Percentiles rank a stretch among this genome's conserved stretches.
These are phyloP conservation scores for Podaxis sp. DNA, from an alignment of 768 basidiomycete species.

Conservation along the genomic window DNA sequence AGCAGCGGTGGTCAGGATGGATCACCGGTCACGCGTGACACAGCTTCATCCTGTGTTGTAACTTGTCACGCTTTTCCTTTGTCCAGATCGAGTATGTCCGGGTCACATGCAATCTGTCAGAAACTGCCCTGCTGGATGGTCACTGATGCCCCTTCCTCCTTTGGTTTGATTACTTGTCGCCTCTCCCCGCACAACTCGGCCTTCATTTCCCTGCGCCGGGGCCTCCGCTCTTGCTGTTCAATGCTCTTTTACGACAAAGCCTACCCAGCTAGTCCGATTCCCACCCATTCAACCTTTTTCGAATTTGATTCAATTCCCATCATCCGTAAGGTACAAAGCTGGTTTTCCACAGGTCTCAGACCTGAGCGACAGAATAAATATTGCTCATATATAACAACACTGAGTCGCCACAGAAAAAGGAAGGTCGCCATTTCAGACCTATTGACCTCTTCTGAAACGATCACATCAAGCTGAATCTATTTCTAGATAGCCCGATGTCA, in stretches of 20 bases:
- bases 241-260: not conserved
- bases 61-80: not conserved
- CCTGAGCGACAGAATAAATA: not conserved
- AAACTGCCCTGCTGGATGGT: not conserved
- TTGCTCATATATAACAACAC: not conserved
- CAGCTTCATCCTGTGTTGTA: not conserved
- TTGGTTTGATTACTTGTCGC: constrained; percentile 11
- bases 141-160: not conserved
- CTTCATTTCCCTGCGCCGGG: not conserved
- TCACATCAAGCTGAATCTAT: not conserved
- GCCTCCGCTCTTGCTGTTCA: too few species aligned
- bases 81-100: not conserved
- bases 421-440: not conserved
- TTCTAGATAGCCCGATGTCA: constrained; percentile 6
- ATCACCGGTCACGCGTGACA: constrained; percentile 7
- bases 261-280: not conserved
- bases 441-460: not conserved
- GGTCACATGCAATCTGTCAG: constrained; percentile 3
- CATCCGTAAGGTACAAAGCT: not conserved
- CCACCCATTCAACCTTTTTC: not conserved
- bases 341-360: not conserved
- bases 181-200: constrained; percentile 3
- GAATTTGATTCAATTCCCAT: not conserved
- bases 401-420: not conserved
- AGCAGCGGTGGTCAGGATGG: constrained; percentile 8